These are phyloP conservation scores for Daldinia concentrica DNA, from an alignment of 495 filamentous ascomycete genomes.

Conservation along the genomic window DNA sequence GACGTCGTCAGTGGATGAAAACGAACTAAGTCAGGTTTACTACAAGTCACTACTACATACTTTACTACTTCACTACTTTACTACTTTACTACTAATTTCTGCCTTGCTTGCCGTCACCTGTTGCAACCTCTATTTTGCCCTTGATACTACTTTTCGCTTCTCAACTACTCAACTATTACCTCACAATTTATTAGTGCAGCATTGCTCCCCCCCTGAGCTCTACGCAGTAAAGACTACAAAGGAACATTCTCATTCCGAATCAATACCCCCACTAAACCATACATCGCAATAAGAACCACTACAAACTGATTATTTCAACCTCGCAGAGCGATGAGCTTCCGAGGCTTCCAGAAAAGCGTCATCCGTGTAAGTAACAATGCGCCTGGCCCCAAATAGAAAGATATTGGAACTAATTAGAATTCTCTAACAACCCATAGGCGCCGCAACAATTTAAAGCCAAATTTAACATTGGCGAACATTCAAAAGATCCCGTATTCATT, in stretches of 20 bases:
- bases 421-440: conserved; percentile 61
- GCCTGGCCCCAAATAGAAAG: not conserved
- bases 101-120: not conserved
- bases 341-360: conserved; percentile 91
- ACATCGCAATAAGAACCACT: not conserved
- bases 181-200: not conserved
- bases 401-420: conserved; percentile 14
- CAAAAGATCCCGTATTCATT: conserved; percentile 92
- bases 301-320: conserved; percentile 11
- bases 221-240: conserved; percentile 6
- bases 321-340: conserved; percentile 82
- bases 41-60: conserved; percentile 10
- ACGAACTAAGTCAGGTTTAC: conserved; percentile 12
- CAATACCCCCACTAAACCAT: conserved; percentile 13
- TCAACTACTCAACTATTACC: conserved; percentile 5
- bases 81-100: conserved; percentile 1
- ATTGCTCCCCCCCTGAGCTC: conserved; percentile 12
- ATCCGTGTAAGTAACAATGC: conserved; percentile 67
- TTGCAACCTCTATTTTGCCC: conserved; percentile 3
- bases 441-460: conserved; percentile 89
- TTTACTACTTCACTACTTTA: too few relatives aligned
- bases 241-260: conserved; percentile 19
- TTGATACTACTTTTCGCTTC: conserved; percentile 4
- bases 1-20: conserved; percentile 32
- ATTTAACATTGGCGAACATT: conserved; percentile 94